These are phyloP conservation scores for Myotisia sp. DNA, from an alignment of 2,329 filamentous ascomycete genomes.

Conservation along the genomic window DNA sequence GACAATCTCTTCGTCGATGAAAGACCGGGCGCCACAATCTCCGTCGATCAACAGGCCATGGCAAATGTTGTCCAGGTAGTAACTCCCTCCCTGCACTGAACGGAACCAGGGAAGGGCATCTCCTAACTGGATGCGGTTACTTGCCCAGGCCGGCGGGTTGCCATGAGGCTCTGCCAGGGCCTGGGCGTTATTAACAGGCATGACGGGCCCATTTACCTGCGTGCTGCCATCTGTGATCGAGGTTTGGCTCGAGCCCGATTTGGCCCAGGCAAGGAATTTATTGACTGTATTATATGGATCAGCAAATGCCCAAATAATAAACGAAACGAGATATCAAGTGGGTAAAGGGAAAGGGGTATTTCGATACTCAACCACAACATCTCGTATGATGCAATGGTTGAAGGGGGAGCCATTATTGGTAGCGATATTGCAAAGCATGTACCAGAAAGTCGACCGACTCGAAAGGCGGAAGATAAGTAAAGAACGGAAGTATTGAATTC, in stretches of 20 bases:
- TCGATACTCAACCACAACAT: too few species aligned
- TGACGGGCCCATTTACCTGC: not conserved
- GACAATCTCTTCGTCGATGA: conserved; percentile 46
- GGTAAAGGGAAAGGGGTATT: too few species aligned
- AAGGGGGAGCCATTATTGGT: too few species aligned
- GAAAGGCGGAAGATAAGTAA: too few species aligned
- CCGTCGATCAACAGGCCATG: conserved; percentile 47
- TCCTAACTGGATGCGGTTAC: conserved; percentile 45
- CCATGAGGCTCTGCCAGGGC: conserved; percentile 12
- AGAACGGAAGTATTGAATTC: too few species aligned
- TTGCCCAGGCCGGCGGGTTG: conserved; percentile 43
- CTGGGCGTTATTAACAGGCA: not conserved
- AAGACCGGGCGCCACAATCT: conserved; percentile 40
- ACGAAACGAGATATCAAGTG: too few species aligned
- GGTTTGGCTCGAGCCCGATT: not conserved
- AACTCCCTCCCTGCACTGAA: conserved; percentile 45
- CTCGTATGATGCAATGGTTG: too few species aligned
- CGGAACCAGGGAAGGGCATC: conserved; percentile 51
- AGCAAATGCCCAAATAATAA: too few species aligned
- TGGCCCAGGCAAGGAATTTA: conserved; percentile 2
- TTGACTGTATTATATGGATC: not conserved
- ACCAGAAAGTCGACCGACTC: too few species aligned
- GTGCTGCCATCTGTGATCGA: not conserved
- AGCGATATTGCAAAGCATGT: too few species aligned
- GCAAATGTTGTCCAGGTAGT: conserved; percentile 37